A percentile compares a stretch with the other conserved stretches of the same genome.
Conservation (phyloP, 2,329 filamentous ascomycete species). For the Ceratocystis alfenasii region DNA sequence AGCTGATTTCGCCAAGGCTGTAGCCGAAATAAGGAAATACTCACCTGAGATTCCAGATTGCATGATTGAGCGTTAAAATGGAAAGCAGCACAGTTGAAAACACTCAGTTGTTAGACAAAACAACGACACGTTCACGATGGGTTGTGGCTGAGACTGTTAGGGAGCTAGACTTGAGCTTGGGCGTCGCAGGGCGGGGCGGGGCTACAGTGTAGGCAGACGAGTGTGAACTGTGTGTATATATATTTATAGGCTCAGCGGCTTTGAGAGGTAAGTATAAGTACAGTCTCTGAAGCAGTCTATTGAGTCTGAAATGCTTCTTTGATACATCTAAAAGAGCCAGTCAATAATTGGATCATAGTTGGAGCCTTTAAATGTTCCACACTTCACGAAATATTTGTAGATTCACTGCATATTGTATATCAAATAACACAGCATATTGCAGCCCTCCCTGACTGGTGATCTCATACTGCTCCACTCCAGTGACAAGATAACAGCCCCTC, state of each 20-base stretch:
- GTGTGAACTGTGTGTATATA: constrained; percentile 10
- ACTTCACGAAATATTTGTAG: not conserved
- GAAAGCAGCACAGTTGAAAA: not conserved
- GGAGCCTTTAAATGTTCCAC: not conserved
- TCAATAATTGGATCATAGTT: too few relatives aligned
- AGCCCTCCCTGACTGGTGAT: not conserved
- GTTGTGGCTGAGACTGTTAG: not conserved
- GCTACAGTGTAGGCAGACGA: constrained; percentile 1
- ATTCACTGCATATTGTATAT: not conserved
- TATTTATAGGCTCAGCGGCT: not conserved
- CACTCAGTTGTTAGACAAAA: not conserved
- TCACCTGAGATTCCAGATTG: constrained; percentile 68
- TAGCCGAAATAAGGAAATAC: constrained; percentile 16
- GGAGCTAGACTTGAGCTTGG: constrained; percentile 18
- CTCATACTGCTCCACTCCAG: not conserved
- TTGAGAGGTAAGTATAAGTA: constrained; percentile 5
- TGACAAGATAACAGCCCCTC: not conserved
- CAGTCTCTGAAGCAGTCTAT: not conserved
- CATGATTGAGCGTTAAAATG: constrained; percentile 37
- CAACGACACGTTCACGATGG: constrained; percentile 11
- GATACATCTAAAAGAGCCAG: too few relatives aligned
- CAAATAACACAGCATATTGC: not conserved
- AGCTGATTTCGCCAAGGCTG: not conserved
- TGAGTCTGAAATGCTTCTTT: not conserved
- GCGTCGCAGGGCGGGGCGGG: constrained; percentile 3